A percentile compares a stretch with the other conserved stretches of the same genome.
Evolutionary conservation across 371 early-diverging fungal genomes (phyloP).

Genomic region (Modicella reniformis): DNA sequence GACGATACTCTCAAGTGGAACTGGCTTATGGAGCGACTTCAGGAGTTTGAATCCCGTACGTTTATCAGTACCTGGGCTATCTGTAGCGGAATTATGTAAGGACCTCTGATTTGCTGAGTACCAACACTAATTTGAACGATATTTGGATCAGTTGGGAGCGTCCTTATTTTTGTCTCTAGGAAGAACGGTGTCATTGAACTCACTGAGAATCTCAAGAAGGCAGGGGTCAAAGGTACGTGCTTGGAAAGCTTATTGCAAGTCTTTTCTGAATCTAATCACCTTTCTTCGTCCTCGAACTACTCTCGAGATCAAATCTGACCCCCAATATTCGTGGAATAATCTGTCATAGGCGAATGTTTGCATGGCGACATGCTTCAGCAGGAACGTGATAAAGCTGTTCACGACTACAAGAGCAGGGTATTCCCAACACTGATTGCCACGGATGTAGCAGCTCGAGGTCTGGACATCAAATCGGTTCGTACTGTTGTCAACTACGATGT

Average conservation of each 20-base stretch:
- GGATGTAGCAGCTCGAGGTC: slow-evolving; percentile 97
- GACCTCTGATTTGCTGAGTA: neutral
- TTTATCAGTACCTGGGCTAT: neutral
- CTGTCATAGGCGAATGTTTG: slow-evolving; percentile 77
- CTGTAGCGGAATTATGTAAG: neutral
- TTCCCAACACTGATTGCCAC: slow-evolving; percentile 95
- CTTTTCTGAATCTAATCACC: no score
- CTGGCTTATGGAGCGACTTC: slow-evolving; percentile 67
- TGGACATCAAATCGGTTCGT: slow-evolving; percentile 82
- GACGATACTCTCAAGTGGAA: slow-evolving; percentile 74
- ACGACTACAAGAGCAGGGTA: slow-evolving; percentile 77
- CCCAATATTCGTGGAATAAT: neutral
- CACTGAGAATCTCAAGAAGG: slow-evolving; percentile 61
- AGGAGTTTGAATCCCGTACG: slow-evolving; percentile 67
- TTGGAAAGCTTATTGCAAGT: no score
- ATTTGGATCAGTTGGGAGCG: slow-evolving; percentile 66
- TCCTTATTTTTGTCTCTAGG: slow-evolving; percentile 74
- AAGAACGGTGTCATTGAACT: slow-evolving; percentile 73
- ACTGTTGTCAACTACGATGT: slow-evolving; percentile 81
- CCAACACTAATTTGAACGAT: neutral
- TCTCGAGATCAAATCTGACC: neutral
- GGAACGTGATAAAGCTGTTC: slow-evolving; percentile 93
- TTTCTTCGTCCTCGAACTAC: no score
- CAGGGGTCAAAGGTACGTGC: slow-evolving; percentile 66
- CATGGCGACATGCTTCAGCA: slow-evolving; percentile 98